Percentiles rank a stretch among this genome's conserved stretches.
These are phyloP conservation scores for Hura crepitans DNA, from an alignment of 441 rosid genomes.

Conservation along the genomic window DNA sequence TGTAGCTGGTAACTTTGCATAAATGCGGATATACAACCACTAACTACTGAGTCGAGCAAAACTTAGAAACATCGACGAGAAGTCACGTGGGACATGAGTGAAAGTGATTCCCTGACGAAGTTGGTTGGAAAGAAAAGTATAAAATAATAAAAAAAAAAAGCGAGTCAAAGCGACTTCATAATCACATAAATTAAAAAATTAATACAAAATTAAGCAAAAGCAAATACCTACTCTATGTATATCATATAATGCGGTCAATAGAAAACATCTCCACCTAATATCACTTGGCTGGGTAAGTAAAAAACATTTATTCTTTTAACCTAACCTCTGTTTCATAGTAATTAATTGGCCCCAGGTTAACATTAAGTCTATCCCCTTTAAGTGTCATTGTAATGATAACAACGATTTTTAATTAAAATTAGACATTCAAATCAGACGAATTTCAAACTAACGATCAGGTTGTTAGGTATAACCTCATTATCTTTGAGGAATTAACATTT, in stretches of 20 bases:
- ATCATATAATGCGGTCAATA: neutral
- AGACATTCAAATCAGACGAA: neutral
- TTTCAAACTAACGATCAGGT: constrained; percentile 1
- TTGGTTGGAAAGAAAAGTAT: constrained; percentile 1
- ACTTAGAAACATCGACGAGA: neutral
- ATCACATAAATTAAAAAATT: neutral
- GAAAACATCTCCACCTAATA: neutral
- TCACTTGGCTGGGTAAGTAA: neutral
- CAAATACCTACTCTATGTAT: neutral
- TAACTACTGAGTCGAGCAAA: neutral
- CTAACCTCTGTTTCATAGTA: constrained; percentile 2
- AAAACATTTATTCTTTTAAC: neutral
- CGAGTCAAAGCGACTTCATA: neutral
- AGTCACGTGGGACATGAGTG: neutral
- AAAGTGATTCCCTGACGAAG: too few relatives aligned
- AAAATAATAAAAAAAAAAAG: neutral
- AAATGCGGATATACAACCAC: neutral
- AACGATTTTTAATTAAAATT: neutral
- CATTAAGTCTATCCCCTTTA: neutral
- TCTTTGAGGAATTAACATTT: too few relatives aligned
- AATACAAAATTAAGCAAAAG: neutral
- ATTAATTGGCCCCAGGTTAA: neutral
- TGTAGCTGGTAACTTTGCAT: neutral
- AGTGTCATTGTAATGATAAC: constrained; percentile 8
- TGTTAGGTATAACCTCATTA: too few relatives aligned